Base-by-base conservation (phyloP, 768 basidiomycete species). In the Tulasnella sp. region DNA sequence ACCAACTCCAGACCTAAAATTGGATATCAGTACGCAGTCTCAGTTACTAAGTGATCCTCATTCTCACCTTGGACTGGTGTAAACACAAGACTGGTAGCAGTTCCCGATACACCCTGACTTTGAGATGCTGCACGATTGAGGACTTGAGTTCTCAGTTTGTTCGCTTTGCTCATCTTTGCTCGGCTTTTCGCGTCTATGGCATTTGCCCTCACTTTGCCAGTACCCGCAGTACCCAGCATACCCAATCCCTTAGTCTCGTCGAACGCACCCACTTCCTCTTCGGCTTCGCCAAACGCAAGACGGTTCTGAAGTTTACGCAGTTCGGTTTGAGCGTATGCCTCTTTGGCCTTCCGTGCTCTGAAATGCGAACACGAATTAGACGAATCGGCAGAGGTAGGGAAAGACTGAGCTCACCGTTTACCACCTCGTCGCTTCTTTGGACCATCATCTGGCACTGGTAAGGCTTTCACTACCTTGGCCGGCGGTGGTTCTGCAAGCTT, bases 221-320 rank as follows among this genome's bases (percentile, higher is more conserved):
- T 81, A 15, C 78, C 72, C 47, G 73, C 73, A 32, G 49, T 42
- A 33, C 91, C 90, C 55, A 98, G 87, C 92, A 99, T 98, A 55
- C 95, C 95, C 63, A 98, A 66, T 4, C 95, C 95, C 70, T 89
- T 87, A n/a, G 91, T 92, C 69, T 96, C 81, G 68, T 95, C 95
- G 59, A 89, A 92, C 28, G 91, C 87, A 15, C 91, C 93, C 37
- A 92, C 85, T 64, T 99, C 95, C 61, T 92, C 83, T 62, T 98
- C 95, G 1, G 82, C 83, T 65, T 93, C 82, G 35, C 93, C 95
- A 60, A 99, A 98, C 49, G 72, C 78, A 84, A 98, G 85, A 41
- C 95, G 79, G 64, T 99, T 99, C 68, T 98, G 93, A 56, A 95
- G 71, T 67, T 98, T 98, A 56, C 91, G 81, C 39, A 99, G 71